These are phyloP conservation scores for Fusarium sp. DNA, from an alignment of 2,329 filamentous ascomycete genomes.

Conservation along the genomic window DNA sequence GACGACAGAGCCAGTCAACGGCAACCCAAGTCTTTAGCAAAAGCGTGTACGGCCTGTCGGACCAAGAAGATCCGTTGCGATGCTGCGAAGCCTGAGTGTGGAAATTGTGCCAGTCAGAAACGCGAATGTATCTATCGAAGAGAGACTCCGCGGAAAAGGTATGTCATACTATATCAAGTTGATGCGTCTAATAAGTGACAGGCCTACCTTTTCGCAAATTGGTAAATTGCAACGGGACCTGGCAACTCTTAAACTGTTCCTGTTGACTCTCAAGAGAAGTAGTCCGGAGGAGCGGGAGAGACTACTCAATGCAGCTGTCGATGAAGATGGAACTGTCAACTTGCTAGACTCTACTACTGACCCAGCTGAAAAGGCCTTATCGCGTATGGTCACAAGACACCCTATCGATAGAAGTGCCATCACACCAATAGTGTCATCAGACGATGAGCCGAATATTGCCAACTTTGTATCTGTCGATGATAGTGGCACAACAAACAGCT, in stretches of 20 bases:
- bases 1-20: not conserved
- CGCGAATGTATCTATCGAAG: not conserved
- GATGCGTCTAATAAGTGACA: not conserved
- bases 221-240: not conserved
- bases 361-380: not conserved
- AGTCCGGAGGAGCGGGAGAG: not conserved
- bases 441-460: not conserved
- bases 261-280: not conserved
- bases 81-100: not conserved
- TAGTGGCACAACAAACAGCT: constrained; percentile 1
- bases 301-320: not conserved
- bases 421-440: not conserved
- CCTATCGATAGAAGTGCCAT: no score
- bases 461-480: constrained; percentile 9
- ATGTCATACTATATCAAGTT: rapidly evolving
- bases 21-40: constrained; percentile 5
- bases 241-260: not conserved
- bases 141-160: constrained; percentile 8
- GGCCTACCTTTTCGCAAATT: constrained; percentile 16
- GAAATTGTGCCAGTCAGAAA: not conserved
- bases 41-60: constrained; percentile 4
- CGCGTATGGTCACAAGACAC: not conserved
- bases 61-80: constrained; percentile 12
- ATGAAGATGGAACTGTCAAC: not conserved
- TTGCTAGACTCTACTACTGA: not conserved